phyloP scores from a whole-genome alignment of 192 early-diverging fungal species.

The Gryganskiella cystojenkinii region DNA sequence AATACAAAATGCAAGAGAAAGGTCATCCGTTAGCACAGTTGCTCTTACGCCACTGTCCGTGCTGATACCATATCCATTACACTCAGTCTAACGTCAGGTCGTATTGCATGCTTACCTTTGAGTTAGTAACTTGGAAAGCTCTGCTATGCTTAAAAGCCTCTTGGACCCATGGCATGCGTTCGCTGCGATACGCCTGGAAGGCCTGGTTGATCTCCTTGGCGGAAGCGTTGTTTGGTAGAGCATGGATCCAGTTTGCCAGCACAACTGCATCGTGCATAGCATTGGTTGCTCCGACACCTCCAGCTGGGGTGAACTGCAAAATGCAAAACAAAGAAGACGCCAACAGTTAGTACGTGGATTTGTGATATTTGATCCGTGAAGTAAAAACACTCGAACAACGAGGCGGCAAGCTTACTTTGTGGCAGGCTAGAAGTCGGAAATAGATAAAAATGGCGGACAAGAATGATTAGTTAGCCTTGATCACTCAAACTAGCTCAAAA shows the following conservation, averaged over 20 bases:
- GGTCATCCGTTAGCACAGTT: conserved; percentile 1
- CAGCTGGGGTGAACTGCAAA: conserved; percentile 6
- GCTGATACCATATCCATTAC: background rate
- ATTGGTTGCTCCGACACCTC: conserved; percentile 20
- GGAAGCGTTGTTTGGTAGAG: conserved; percentile 9
- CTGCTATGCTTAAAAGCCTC: conserved; percentile 16
- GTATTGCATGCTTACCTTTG: conserved; percentile 8
- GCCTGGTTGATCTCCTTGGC: conserved; percentile 9
- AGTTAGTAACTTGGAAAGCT: conserved; percentile 19
- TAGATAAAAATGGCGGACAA: background rate
- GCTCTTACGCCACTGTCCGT: background rate
- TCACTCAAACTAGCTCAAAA: background rate
- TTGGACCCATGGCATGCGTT: conserved; percentile 25
- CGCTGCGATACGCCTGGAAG: conserved; percentile 15
- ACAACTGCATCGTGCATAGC: conserved; percentile 29
- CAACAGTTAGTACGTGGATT: background rate
- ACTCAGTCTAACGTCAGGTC: background rate
- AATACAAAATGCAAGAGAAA: conserved; percentile 1
- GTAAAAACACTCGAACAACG: no score
- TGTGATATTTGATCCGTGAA: background rate
- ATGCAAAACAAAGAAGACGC: background rate
- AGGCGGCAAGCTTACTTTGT: conserved; percentile 6
- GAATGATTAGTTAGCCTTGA: background rate
- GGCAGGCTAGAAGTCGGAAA: conserved; percentile 9
- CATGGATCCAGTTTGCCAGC: conserved; percentile 22